Evolutionary conservation across 805 yeast genomes (phyloP).

Genomic region (Scheffersomyces spartinae): DNA sequence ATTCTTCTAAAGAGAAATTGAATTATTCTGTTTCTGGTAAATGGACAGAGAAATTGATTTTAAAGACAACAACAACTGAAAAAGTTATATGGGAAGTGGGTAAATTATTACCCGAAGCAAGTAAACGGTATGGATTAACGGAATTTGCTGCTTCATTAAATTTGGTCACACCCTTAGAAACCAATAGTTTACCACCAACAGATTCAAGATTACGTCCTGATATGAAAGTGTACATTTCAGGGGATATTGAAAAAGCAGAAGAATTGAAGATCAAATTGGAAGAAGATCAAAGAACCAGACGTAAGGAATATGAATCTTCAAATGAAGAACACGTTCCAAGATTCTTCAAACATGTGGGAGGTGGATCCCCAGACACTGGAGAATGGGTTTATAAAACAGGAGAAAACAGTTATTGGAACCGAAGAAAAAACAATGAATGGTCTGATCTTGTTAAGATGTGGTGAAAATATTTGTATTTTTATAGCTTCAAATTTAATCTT

Average conservation of each 20-base stretch:
- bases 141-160: slow-evolving; percentile 72
- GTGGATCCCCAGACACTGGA: slow-evolving; percentile 25
- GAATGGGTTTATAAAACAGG: slow-evolving; percentile 52
- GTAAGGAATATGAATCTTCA: slow-evolving; percentile 43
- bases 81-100: slow-evolving; percentile 63
- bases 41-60: slow-evolving; percentile 66
- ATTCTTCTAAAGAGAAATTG: slow-evolving; percentile 20
- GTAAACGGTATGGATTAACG: slow-evolving; percentile 76
- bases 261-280: slow-evolving; percentile 55
- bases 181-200: slow-evolving; percentile 58
- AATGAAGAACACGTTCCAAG: slow-evolving; percentile 40
- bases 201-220: slow-evolving; percentile 92
- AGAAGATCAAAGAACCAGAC: slow-evolving; percentile 66
- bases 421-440: slow-evolving; percentile 60
- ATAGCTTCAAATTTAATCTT: too few relatives aligned
- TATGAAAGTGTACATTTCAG: slow-evolving; percentile 58
- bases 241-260: slow-evolving; percentile 65
- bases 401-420: slow-evolving; percentile 62
- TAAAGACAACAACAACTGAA: slow-evolving; percentile 29
- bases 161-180: slow-evolving; percentile 64
- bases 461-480: too few relatives aligned
- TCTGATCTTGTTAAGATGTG: slow-evolving; percentile 41
- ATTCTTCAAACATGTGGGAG: slow-evolving; percentile 45
- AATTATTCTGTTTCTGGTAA: slow-evolving; percentile 50
- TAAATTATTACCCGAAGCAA: slow-evolving; percentile 43